A percentile compares a stretch with the other conserved stretches of the same genome.
Evolutionary conservation across 805 yeast species (phyloP).

Genomic region (Suhomyces emberorum): DNA sequence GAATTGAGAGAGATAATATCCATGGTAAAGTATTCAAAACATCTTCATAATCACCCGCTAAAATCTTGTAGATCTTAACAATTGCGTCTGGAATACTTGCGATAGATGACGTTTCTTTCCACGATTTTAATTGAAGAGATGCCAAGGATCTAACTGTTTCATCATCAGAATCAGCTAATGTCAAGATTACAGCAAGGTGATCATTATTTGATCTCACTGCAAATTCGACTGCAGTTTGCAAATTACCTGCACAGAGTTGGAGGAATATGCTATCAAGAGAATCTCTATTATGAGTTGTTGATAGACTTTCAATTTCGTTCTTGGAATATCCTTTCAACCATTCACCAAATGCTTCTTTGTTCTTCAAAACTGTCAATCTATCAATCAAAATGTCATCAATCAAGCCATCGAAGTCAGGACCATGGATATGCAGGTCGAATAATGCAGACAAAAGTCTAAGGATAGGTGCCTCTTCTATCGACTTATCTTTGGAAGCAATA

Average conservation of each 20-base stretch:
- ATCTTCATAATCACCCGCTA: slow-evolving; percentile 49
- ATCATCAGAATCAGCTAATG: slow-evolving; percentile 72
- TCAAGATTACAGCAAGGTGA: slow-evolving; percentile 67
- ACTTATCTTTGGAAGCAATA: slow-evolving; percentile 11
- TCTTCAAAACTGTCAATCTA: slow-evolving; percentile 18
- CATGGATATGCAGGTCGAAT: slow-evolving; percentile 33
- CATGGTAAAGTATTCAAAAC: slow-evolving; percentile 54
- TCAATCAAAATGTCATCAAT: slow-evolving; percentile 10
- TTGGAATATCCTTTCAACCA: slow-evolving; percentile 56
- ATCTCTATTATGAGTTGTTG: slow-evolving; percentile 25
- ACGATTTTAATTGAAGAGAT: slow-evolving; percentile 55
- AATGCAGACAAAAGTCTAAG: slow-evolving; percentile 64
- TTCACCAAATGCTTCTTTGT: slow-evolving; percentile 45
- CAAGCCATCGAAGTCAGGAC: slow-evolving; percentile 1
- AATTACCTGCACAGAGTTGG: slow-evolving; percentile 50
- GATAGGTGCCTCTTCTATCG: slow-evolving; percentile 24
- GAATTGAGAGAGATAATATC: slow-evolving; percentile 58
- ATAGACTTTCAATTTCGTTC: slow-evolving; percentile 27
- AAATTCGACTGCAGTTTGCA: slow-evolving; percentile 56
- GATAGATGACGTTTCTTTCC: slow-evolving; percentile 49
- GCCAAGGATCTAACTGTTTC: slow-evolving; percentile 56
- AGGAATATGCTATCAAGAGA: slow-evolving; percentile 51
- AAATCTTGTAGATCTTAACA: slow-evolving; percentile 58
- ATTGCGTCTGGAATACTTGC: slow-evolving; percentile 51
- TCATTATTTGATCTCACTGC: slow-evolving; percentile 62